Evolutionary conservation across 2,329 filamentous ascomycete species (phyloP).

Genomic region (Beauveria sp.): DNA sequence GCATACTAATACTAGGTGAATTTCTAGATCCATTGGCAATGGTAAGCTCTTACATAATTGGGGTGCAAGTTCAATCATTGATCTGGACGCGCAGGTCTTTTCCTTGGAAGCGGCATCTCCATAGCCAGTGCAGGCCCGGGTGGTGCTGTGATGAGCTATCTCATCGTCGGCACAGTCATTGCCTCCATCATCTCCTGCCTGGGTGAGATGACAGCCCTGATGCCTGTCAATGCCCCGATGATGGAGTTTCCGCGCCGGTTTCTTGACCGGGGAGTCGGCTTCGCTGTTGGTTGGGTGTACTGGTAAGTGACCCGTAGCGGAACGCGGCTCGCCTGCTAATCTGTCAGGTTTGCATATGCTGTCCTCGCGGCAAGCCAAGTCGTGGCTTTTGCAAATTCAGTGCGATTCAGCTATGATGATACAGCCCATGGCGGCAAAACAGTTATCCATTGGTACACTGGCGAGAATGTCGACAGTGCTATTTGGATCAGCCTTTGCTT

Average conservation of each 20-base stretch:
- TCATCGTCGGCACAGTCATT: conserved; percentile 35
- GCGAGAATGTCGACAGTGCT: conserved; percentile 26
- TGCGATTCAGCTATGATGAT: conserved; percentile 30
- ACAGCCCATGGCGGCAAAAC: conserved; percentile 19
- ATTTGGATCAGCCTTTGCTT: conserved; percentile 31
- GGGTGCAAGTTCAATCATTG: not conserved
- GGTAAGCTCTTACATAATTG: conserved; percentile 17
- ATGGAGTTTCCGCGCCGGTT: conserved; percentile 31
- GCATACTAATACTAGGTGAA: not conserved
- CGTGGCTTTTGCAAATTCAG: conserved; percentile 26
- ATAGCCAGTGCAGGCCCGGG: conserved; percentile 33
- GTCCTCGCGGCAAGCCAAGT: conserved; percentile 28
- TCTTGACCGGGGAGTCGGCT: conserved; percentile 28
- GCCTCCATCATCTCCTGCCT: conserved; percentile 34
- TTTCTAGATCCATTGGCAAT: conserved; percentile 25
- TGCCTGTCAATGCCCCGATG: conserved; percentile 31
- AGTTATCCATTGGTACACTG: conserved; percentile 24
- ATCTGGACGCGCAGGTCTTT: conserved; percentile 22
- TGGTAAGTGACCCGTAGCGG: conserved; percentile 19
- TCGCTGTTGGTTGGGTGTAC: conserved; percentile 31
- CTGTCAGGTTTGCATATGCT: conserved; percentile 28
- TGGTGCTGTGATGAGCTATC: conserved; percentile 30
- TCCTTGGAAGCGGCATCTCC: conserved; percentile 31
- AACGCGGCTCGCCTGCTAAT: not conserved
- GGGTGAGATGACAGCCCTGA: conserved; percentile 31